A percentile compares a stretch with the other conserved stretches of the same genome.
Evolutionary conservation across 2,329 filamentous ascomycete species (phyloP).

Genomic region (Epichloe sibirici): DNA sequence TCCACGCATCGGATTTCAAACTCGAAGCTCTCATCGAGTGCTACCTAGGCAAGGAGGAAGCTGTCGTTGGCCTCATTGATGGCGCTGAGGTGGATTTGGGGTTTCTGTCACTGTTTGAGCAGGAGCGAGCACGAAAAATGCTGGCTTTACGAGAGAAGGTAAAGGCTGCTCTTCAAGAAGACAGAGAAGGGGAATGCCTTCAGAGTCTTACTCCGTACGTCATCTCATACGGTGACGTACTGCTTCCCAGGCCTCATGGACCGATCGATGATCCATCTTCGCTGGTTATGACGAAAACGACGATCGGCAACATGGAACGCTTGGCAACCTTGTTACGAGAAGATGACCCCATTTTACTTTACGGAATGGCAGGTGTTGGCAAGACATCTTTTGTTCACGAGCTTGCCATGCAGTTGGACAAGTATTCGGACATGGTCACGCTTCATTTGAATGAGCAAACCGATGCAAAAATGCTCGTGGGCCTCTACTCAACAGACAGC

Average conservation of each 20-base stretch:
- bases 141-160: conserved; percentile 29
- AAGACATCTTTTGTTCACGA: conserved; percentile 83
- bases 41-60: conserved; percentile 48
- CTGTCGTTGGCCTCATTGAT: conserved; percentile 62
- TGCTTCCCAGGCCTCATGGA: conserved; percentile 53
- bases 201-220: conserved; percentile 47
- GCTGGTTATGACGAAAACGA: conserved; percentile 62
- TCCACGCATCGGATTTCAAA: conserved; percentile 69
- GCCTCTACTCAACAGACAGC: conserved; percentile 81
- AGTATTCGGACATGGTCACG: conserved; percentile 75
- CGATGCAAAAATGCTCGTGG: conserved; percentile 90
- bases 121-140: conserved; percentile 36
- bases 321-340: conserved; percentile 58
- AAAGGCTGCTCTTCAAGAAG: conserved; percentile 11
- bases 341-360: conserved; percentile 62
- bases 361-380: conserved; percentile 74
- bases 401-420: conserved; percentile 66
- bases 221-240: conserved; percentile 50
- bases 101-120: conserved; percentile 52
- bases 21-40: conserved; percentile 57
- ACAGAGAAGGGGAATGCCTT: conserved; percentile 7
- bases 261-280: conserved; percentile 31
- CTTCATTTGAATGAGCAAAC: conserved; percentile 96
- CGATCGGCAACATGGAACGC: conserved; percentile 55
- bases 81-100: conserved; percentile 64